Evolutionary conservation across 73 alveolate genomes (phyloP).

Genomic region (Tetrahymena borealis): DNA sequence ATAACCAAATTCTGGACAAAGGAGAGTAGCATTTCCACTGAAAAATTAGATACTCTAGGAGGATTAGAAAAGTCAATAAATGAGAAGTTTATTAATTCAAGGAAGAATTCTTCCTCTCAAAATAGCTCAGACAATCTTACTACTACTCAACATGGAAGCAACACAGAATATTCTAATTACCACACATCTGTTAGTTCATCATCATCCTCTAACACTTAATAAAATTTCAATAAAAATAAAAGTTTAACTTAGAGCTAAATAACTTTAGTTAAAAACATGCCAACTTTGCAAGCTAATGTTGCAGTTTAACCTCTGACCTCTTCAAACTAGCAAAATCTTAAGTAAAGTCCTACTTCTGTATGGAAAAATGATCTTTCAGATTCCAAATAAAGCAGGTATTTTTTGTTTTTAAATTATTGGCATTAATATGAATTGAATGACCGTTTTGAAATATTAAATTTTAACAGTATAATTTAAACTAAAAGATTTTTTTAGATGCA

Average conservation of each 20-base stretch:
- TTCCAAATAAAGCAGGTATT: too few species aligned
- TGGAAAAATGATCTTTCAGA: too few species aligned
- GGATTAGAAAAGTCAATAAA: neutral
- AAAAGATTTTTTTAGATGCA: too few species aligned
- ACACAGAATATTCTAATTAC: neutral
- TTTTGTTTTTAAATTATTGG: too few species aligned
- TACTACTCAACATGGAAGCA: neutral
- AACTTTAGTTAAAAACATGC: neutral
- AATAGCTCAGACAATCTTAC: neutral
- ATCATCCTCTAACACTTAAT: neutral
- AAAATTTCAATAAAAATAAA: neutral
- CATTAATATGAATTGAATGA: too few species aligned
- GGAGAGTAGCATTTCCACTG: neutral
- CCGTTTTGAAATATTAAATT: too few species aligned
- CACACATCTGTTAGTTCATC: neutral
- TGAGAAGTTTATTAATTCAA: neutral
- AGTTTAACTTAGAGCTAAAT: neutral
- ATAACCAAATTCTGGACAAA: neutral
- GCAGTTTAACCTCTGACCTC: too few species aligned
- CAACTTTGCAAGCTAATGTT: neutral
- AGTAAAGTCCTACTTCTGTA: too few species aligned
- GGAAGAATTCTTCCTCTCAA: neutral
- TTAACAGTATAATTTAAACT: too few species aligned
- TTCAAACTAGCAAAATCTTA: too few species aligned
- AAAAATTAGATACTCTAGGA: neutral